Base-by-base conservation (phyloP, 805 yeast genomes). In the Kodamaea laetipori region DNA sequence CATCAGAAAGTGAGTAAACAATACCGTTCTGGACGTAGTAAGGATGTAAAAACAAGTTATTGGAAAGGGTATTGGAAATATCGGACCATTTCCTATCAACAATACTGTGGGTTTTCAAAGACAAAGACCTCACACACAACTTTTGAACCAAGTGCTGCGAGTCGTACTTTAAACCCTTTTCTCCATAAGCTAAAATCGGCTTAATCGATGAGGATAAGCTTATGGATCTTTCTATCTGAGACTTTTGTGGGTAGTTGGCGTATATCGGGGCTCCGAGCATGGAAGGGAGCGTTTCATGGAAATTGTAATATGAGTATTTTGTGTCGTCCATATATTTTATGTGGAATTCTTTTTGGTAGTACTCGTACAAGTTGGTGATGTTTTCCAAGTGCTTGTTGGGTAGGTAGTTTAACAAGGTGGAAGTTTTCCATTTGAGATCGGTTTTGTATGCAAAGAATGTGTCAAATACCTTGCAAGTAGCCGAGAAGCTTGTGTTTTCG, bases 1-100 rank as follows among this genome's bases (percentile, higher is more conserved):
- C 44, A 10, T 37, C 23, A 4, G 45, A 41, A 16, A 45, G 39
- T 6, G 48, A 45, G 24, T 41, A 45, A n/a, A 45, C 33, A n/a
- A 3, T 10, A 2, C 33, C 26, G 11, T 13, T 26, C 13, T 19
- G 28, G 6, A 45, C 25, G 21, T 32, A 31, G 17, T 28, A 45
- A 7, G 48, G 48, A 17, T 45, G 48, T 12, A 45, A 12, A 37
- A 32, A 40, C 12, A 45, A 31, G n/a, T 45, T 40, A 12, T 45
- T 33, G 23, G 44, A 32, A 23, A 45, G 33, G 5, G 8, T 18
- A 21, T 26, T 21, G 4, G 48, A 19, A 15, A 45, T 17, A 4
- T 36, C 34, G 9, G 30, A 5, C 42, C 44, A 37, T 7, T 13
- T 24, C n/a, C 35, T 9, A 1, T 24, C n/a, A 11, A 16, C n/a